phyloP scores from a whole-genome alignment of 306 rosid genomes.

The Trifolium repens region DNA sequence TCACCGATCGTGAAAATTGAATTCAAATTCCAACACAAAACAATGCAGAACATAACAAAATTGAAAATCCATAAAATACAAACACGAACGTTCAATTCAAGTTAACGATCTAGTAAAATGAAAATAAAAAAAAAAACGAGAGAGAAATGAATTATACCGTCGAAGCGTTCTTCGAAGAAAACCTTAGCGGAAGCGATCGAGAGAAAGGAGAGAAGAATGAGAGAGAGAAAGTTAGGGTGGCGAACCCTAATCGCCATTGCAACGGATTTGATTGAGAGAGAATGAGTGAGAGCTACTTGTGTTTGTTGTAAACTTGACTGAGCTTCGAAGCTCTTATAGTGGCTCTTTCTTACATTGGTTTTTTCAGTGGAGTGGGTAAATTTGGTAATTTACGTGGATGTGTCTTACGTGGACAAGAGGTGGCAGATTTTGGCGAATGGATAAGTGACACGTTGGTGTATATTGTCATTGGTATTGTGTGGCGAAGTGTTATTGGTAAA shows the following conservation, averaged over 20 bases:
- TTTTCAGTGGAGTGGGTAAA: slow-evolving; percentile 39
- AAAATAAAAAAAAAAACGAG: neutral
- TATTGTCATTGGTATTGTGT: slow-evolving; percentile 52
- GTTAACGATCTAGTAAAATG: slow-evolving; percentile 28
- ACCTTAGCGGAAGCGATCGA: slow-evolving; percentile 80
- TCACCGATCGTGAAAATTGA: slow-evolving; percentile 37
- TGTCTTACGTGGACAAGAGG: slow-evolving; percentile 27
- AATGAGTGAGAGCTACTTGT: slow-evolving; percentile 25
- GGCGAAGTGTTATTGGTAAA: slow-evolving; percentile 49
- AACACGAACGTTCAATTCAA: slow-evolving; percentile 1
- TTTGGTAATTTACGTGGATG: slow-evolving; percentile 27
- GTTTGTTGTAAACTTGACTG: slow-evolving; percentile 23
- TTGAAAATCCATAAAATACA: slow-evolving; percentile 31
- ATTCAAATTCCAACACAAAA: slow-evolving; percentile 1
- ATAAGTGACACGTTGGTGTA: rapidly evolving
- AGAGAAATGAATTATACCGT: slow-evolving; percentile 56
- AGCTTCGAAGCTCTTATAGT: slow-evolving; percentile 43
- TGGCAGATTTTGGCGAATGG: neutral
- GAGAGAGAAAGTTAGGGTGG: slow-evolving; percentile 66
- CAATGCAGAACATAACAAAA: slow-evolving; percentile 3
- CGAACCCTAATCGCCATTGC: slow-evolving; percentile 82
- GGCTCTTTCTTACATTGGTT: slow-evolving; percentile 4
- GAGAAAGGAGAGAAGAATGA: slow-evolving; percentile 62
- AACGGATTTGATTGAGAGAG: slow-evolving; percentile 20
- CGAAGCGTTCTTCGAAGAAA: slow-evolving; percentile 92